Evolutionary conservation across 2,329 filamentous ascomycete genomes (phyloP), one percentile per base, ranked within the genome.

Genomic region (Leptosphaerulina australis): DNA sequence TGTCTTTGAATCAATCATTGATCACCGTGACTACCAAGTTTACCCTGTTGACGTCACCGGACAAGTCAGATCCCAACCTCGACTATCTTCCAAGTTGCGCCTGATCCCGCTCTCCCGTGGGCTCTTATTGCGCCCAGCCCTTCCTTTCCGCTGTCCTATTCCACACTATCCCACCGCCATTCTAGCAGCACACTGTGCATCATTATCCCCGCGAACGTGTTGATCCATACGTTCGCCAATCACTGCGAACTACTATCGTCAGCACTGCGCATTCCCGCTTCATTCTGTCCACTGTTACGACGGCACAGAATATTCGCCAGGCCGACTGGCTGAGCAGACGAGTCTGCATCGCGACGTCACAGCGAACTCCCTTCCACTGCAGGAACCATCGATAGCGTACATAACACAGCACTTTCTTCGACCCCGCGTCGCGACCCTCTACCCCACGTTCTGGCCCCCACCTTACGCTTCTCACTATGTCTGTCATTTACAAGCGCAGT

Each of bases 401-500:
- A 31, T 12, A 28, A 22, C 14, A 40, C 17, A n/a, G 31, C 33
- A 31, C 39, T 17, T 25, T 24, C 22, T 37, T 15, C 31, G 26
- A 30, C 44, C 43, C 33, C 33, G 48, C 45, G 31, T 43, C 40
- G 20, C 44, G n/a, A 29, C 29, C n/a, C 30, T 3, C 17, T 25
- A 24, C 49, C 33, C 36, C 31, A n/a, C 31, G 34, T 40, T 20
- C 24, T 17, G 10, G 28, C 36, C 44, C 34, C 36, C 37, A 30
- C 40, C 26, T 15, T 24, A 29, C 26, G 33, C 35, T n/a, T 43
- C 41, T 31, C 52, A 25, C 56, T 64, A 77, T 77, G 76, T 79
- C 77, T 31, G 72, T 74, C 64, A 67, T 78, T 58, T 76, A 74
- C 66, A 75, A 64, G 55, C 49, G 54, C 39, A 61, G 69, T 53